phyloP scores from a whole-genome alignment of 768 basidiomycete species.

The Lyophyllum shimeji region DNA sequence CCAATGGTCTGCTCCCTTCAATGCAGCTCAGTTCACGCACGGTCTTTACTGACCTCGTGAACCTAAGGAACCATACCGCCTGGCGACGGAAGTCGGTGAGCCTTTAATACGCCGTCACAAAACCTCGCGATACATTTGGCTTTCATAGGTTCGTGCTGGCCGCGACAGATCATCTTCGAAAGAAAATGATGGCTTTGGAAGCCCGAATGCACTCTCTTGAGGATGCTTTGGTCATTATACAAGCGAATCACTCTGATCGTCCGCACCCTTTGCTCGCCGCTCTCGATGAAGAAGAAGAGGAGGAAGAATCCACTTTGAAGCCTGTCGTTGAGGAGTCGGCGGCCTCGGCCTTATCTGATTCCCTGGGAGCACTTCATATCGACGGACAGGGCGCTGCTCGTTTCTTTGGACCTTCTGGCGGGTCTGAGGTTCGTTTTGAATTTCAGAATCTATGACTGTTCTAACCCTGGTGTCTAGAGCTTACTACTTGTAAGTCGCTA shows the following conservation, averaged over 20 bases:
- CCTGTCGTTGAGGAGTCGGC: conserved; percentile 26
- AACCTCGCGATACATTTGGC: background rate
- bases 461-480: conserved; percentile 29
- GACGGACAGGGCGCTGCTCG: conserved; percentile 38
- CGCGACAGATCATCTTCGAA: conserved; percentile 52
- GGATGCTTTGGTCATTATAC: conserved; percentile 50
- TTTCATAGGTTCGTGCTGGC: conserved; percentile 45
- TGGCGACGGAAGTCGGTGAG: conserved; percentile 53
- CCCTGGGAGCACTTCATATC: conserved; percentile 45
- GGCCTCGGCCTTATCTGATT: conserved; percentile 28
- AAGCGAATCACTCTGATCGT: conserved; percentile 35
- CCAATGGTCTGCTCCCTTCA: conserved; percentile 43
- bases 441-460: background rate
- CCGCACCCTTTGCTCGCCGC: conserved; percentile 43
- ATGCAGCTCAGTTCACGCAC: background rate
- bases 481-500: conserved; percentile 36
- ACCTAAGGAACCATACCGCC: conserved; percentile 50
- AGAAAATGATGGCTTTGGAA: conserved; percentile 44
- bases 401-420: conserved; percentile 49
- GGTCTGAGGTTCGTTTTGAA: conserved; percentile 42
- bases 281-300: conserved; percentile 28
- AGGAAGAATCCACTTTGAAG: conserved; percentile 25
- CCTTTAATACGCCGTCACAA: too few relatives aligned
- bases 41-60: background rate
- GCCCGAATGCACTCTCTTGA: conserved; percentile 54